phyloP scores from a whole-genome alignment of 306 rosid genomes.

The Neltuma alba region DNA sequence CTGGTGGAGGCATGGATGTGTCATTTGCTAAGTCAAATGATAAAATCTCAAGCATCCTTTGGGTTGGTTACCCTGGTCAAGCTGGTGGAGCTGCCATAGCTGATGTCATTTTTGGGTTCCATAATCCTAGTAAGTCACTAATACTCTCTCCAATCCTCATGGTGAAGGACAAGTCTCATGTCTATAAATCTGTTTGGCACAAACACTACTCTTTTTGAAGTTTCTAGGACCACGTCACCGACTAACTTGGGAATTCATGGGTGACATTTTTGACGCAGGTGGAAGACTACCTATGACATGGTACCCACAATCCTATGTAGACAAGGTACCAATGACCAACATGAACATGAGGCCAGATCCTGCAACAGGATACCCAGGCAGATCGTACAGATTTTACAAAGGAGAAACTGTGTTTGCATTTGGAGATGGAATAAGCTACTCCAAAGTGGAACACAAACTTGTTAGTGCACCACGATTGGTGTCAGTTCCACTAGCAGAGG shows the following conservation, averaged over 20 bases:
- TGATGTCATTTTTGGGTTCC: constrained; percentile 82
- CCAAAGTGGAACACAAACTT: constrained; percentile 58
- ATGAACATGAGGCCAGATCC: constrained; percentile 97
- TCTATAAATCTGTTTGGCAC: neutral
- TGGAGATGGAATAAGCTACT: constrained; percentile 86
- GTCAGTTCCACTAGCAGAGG: constrained; percentile 64
- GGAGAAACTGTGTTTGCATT: constrained; percentile 83
- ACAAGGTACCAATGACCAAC: constrained; percentile 88
- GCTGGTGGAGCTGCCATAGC: constrained; percentile 99
- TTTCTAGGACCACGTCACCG: neutral
- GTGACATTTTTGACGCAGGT: constrained; percentile 53
- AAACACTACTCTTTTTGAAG: neutral
- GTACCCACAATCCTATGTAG: constrained; percentile 93
- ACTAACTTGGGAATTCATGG: constrained; percentile 20
- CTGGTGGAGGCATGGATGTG: constrained; percentile 96
- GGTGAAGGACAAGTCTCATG: neutral
- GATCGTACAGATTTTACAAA: constrained; percentile 82
- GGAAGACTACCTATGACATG: constrained; percentile 98
- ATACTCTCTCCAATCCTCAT: neutral
- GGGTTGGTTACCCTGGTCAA: constrained; percentile 99
- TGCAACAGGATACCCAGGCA: constrained; percentile 77
- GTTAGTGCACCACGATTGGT: constrained; percentile 65
- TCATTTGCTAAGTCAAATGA: constrained; percentile 74
- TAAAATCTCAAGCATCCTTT: constrained; percentile 86
- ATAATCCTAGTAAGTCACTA: constrained; percentile 76